A percentile compares a stretch with the other conserved stretches of the same genome.
These are phyloP conservation scores for Zygotorulaspora danielsina DNA, from an alignment of 805 yeast species.

Conservation along the genomic window DNA sequence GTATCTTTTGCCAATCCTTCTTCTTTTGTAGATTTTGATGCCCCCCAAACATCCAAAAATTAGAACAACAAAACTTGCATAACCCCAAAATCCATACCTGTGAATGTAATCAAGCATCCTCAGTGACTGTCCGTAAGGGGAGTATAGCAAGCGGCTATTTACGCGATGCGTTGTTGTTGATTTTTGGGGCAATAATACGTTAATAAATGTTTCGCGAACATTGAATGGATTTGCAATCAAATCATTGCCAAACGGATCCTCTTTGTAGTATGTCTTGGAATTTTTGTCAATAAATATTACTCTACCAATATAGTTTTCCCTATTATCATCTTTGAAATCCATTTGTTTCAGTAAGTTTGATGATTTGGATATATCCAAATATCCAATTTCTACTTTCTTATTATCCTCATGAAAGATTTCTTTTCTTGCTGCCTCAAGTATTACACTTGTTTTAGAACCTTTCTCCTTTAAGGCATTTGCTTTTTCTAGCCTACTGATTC, in stretches of 20 bases:
- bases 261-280: slow-evolving; percentile 35
- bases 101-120: slow-evolving; percentile 45
- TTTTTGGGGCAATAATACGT: slow-evolving; percentile 37
- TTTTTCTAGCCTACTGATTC: slow-evolving; percentile 41
- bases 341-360: slow-evolving; percentile 27
- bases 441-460: slow-evolving; percentile 41
- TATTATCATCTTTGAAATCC: slow-evolving; percentile 22
- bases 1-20: slow-evolving; percentile 16
- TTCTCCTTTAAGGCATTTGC: slow-evolving; percentile 44
- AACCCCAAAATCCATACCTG: slow-evolving; percentile 43
- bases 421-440: slow-evolving; percentile 46
- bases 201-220: slow-evolving; percentile 38
- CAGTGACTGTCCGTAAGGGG: slow-evolving; percentile 41
- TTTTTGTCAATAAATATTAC: slow-evolving; percentile 46
- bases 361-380: slow-evolving; percentile 46
- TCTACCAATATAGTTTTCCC: slow-evolving; percentile 49
- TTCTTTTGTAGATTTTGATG: slow-evolving; percentile 9
- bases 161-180: slow-evolving; percentile 16
- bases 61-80: slow-evolving; percentile 22
- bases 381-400: slow-evolving; percentile 44
- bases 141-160: slow-evolving; percentile 37
- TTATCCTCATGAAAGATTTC: slow-evolving; percentile 46
- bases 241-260: slow-evolving; percentile 36
- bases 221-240: slow-evolving; percentile 35
- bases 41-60: slow-evolving; percentile 3